Conservation (phyloP, 257 asterid genomes). For the Anisodus acutangulus region DNA sequence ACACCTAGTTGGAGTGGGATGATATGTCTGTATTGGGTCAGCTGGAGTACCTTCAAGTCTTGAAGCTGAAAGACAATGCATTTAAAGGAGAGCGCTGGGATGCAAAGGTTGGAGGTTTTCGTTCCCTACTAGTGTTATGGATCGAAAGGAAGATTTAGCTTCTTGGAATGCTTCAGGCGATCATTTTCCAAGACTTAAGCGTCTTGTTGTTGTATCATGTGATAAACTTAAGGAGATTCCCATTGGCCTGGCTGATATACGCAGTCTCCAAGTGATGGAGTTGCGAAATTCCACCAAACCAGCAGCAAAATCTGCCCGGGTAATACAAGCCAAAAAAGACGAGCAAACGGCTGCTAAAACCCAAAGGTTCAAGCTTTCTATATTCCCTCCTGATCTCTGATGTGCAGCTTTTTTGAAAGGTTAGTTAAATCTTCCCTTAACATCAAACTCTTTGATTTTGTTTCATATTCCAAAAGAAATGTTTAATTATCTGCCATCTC, state of each 20-base stretch:
- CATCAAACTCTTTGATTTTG: not conserved
- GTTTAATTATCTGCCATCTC: constrained; percentile 6
- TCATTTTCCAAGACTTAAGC: constrained; percentile 38
- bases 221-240: constrained; percentile 40
- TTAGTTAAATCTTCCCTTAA: not conserved
- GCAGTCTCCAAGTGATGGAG: constrained; percentile 35
- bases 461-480: not conserved
- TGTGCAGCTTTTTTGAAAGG: not conserved
- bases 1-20: constrained; percentile 36
- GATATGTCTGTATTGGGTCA: constrained; percentile 37
- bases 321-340: constrained; percentile 29
- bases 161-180: constrained; percentile 37
- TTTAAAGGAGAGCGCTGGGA: constrained; percentile 36
- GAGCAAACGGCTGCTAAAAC: not conserved
- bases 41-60: constrained; percentile 32
- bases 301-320: constrained; percentile 42
- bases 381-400: constrained; percentile 30
- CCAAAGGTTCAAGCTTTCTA: constrained; percentile 8
- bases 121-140: constrained; percentile 32
- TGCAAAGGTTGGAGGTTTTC: constrained; percentile 34
- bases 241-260: constrained; percentile 37
- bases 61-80: constrained; percentile 42
- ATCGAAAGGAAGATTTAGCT: constrained; percentile 36
- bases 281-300: constrained; percentile 30
- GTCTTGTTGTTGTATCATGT: constrained; percentile 40